Conservation (phyloP, 2,329 filamentous ascomycete species). For the Exophiala aquamarina region DNA sequence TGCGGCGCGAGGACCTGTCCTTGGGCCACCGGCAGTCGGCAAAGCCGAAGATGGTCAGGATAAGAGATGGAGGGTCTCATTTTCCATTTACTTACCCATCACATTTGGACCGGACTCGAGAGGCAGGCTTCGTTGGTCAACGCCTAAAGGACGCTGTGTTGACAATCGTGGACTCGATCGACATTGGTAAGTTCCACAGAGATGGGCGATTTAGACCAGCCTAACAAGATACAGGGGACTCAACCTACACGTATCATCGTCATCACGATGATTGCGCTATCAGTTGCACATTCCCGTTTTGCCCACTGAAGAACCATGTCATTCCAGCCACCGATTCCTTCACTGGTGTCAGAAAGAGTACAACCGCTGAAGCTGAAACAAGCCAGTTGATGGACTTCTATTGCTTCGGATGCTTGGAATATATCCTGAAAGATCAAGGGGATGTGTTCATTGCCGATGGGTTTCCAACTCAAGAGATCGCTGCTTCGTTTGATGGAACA, state of each 20-base stretch:
- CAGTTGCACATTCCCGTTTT: constrained; percentile 11
- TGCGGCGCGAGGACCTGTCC: not conserved
- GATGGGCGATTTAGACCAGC: not conserved
- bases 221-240: too few species aligned
- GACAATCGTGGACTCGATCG: too few species aligned
- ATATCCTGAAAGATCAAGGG: not conserved
- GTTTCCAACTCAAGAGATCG: too few species aligned
- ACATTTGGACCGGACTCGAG: too few species aligned
- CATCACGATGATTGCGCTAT: constrained; percentile 2
- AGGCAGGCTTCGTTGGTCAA: too few species aligned
- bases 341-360: constrained; percentile 5
- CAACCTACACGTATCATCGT: constrained; percentile 6
- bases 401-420: constrained; percentile 11
- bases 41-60: too few species aligned
- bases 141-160: too few species aligned
- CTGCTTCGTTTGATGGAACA: constrained; percentile 7
- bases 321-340: constrained; percentile 11
- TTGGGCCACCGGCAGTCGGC: too few species aligned
- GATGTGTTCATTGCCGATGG: too few species aligned
- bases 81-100: too few species aligned
- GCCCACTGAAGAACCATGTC: constrained; percentile 7
- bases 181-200: not conserved
- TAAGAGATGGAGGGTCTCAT: too few species aligned
- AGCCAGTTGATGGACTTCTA: constrained; percentile 1
- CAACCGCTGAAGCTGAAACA: not conserved